A percentile compares a stretch with the other conserved stretches of the same genome.
phyloP scores from a whole-genome alignment of 441 rosid species.

The Gossypium trilobum region DNA sequence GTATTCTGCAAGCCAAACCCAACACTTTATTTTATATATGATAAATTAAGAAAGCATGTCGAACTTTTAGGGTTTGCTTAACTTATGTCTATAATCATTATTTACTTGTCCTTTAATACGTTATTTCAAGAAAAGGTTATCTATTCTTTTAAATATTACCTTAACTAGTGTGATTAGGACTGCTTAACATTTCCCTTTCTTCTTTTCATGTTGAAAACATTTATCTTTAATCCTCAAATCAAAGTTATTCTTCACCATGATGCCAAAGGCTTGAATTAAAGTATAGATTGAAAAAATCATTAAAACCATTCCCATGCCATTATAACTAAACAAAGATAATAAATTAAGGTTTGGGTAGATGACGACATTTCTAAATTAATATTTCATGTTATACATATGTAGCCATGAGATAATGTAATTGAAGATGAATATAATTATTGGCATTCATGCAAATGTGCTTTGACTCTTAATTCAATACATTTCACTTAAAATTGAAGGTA shows the following conservation, averaged over 20 bases:
- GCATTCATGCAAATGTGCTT: too few species aligned
- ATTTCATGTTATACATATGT: too few species aligned
- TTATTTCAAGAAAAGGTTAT: too few species aligned
- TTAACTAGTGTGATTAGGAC: too few species aligned
- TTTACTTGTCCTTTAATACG: too few species aligned
- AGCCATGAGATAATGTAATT: too few species aligned
- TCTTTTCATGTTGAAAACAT: not conserved
- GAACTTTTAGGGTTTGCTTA: too few species aligned
- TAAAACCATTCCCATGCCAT: constrained; percentile 1
- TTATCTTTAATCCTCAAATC: not conserved
- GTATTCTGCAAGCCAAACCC: not conserved
- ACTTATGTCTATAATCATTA: too few species aligned
- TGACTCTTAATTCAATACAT: too few species aligned
- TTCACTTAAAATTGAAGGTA: not conserved
- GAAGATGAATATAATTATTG: too few species aligned
- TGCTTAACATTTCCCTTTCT: too few species aligned
- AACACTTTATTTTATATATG: not conserved
- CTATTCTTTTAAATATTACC: too few species aligned
- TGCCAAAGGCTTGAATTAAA: not conserved
- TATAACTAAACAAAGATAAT: not conserved
- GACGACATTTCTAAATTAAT: not conserved
- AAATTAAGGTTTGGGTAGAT: not conserved
- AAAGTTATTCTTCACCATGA: not conserved
- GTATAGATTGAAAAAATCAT: not conserved
- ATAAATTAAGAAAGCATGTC: not conserved